Conservation (phyloP, 306 rosid genomes). For the Acacia crassicarpa region DNA sequence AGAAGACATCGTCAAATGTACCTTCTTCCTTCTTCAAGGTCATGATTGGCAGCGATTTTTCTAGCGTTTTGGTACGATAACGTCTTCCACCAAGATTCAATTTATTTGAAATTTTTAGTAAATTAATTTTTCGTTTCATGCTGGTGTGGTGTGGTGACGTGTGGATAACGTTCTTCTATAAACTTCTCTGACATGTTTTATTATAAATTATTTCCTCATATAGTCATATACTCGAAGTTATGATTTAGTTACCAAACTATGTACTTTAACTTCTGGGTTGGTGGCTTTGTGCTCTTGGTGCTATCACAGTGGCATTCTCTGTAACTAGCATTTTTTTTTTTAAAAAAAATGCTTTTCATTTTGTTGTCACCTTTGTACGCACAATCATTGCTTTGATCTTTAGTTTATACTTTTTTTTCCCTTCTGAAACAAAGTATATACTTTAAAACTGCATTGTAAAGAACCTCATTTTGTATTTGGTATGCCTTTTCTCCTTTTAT, state of each 20-base stretch:
- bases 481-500: background rate
- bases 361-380: too few relatives aligned
- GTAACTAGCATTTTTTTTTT: background rate
- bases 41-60: slow-evolving; percentile 41
- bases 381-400: background rate
- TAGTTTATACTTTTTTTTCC: background rate
- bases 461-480: background rate
- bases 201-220: too few relatives aligned
- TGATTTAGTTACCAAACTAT: too few relatives aligned
- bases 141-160: too few relatives aligned
- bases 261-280: background rate
- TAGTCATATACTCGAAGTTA: too few relatives aligned
- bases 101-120: too few relatives aligned
- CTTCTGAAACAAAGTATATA: background rate
- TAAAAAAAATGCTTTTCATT: background rate
- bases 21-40: slow-evolving; percentile 62
- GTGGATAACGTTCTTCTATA: too few relatives aligned
- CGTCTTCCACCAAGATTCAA: background rate
- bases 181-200: too few relatives aligned
- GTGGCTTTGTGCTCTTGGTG: background rate
- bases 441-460: background rate
- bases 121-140: too few relatives aligned
- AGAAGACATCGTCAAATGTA: slow-evolving; percentile 17
- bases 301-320: background rate
- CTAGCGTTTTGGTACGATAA: slow-evolving; percentile 47